These are phyloP conservation scores for Collariella sp. DNA, from an alignment of 495 filamentous ascomycete species.

Conservation along the genomic window DNA sequence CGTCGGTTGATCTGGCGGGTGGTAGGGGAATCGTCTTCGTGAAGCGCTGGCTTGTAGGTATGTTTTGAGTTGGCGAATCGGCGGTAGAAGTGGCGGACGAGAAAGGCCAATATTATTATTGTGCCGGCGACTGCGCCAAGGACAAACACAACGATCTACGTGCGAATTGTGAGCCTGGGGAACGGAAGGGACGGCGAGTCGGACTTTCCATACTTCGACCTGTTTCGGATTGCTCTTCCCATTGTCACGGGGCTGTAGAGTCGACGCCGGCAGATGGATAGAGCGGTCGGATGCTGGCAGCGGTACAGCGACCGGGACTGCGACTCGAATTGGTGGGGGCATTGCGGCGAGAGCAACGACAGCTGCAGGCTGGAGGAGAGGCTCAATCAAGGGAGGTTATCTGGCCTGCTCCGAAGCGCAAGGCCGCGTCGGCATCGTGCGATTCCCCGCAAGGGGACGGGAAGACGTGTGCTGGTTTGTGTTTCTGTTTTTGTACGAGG, in stretches of 20 bases:
- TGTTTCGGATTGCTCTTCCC: background rate
- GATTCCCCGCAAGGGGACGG: constrained; percentile 1
- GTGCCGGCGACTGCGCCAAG: constrained; percentile 14
- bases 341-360: background rate
- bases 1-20: constrained; percentile 20
- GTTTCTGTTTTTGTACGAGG: background rate
- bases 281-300: background rate
- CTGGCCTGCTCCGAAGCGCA: constrained; percentile 4
- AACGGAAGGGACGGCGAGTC: background rate
- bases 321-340: constrained; percentile 14
- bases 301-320: constrained; percentile 6
- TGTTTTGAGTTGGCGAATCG: constrained; percentile 37
- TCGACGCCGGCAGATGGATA: background rate
- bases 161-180: too few relatives aligned
- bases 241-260: constrained; percentile 1
- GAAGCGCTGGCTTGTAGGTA: constrained; percentile 18
- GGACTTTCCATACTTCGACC: constrained; percentile 9
- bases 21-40: constrained; percentile 16
- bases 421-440: constrained; percentile 5
- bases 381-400: background rate
- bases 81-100: constrained; percentile 36
- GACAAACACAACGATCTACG: constrained; percentile 19
- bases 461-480: background rate
- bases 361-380: background rate
- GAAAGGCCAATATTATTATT: constrained; percentile 11